Conservation (phyloP, 768 basidiomycete species). For the Phanerochaete sordida region DNA sequence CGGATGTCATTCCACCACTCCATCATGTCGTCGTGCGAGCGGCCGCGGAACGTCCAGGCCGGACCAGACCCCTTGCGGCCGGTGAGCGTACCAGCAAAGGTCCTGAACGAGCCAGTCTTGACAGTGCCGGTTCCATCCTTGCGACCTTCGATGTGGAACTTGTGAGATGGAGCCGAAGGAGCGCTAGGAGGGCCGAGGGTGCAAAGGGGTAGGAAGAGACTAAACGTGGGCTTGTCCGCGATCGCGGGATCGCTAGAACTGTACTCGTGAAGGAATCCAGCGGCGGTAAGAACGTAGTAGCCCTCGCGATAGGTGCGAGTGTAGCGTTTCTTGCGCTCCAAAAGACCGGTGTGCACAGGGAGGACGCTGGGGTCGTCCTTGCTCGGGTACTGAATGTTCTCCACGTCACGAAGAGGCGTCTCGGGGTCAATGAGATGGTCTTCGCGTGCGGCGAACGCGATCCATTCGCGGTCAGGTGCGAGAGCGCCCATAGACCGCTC, state of each 20-base stretch:
- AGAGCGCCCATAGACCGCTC: slow-evolving; percentile 74
- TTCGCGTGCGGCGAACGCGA: slow-evolving; percentile 86
- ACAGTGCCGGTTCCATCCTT: slow-evolving; percentile 76
- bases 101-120: slow-evolving; percentile 51
- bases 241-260: slow-evolving; percentile 66
- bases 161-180: slow-evolving; percentile 69
- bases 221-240: slow-evolving; percentile 67
- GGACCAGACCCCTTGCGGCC: slow-evolving; percentile 37
- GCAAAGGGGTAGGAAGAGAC: slow-evolving; percentile 90
- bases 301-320: slow-evolving; percentile 82
- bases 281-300: slow-evolving; percentile 91
- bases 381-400: slow-evolving; percentile 77
- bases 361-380: slow-evolving; percentile 87
- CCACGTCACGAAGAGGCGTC: slow-evolving; percentile 83
- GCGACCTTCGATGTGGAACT: slow-evolving; percentile 95
- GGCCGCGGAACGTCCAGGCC: slow-evolving; percentile 87
- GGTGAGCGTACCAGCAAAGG: slow-evolving; percentile 27
- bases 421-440: slow-evolving; percentile 97
- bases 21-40: slow-evolving; percentile 97
- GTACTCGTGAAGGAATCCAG: slow-evolving; percentile 96
- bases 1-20: slow-evolving; percentile 99
- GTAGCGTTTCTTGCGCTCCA: slow-evolving; percentile 96
- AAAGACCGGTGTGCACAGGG: slow-evolving; percentile 82
- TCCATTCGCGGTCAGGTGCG: slow-evolving; percentile 91
- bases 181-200: slow-evolving; percentile 90